A percentile compares a stretch with the other conserved stretches of the same genome.
Evolutionary conservation across 2,329 filamentous ascomycete species (phyloP).

Genomic region (Pyricularia pennisetigena): DNA sequence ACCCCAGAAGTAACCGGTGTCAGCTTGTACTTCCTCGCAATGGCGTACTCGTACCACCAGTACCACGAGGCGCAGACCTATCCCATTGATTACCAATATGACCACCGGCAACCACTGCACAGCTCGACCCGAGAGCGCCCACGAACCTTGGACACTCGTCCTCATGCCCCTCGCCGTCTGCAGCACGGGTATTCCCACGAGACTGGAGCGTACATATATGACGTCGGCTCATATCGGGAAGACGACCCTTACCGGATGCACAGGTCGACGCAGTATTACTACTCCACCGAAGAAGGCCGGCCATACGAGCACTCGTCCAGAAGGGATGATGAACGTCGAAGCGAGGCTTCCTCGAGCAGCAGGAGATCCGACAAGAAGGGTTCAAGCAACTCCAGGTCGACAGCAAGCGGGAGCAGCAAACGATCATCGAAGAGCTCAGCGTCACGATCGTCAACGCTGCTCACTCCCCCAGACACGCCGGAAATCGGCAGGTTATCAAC

Average conservation of each 20-base stretch:
- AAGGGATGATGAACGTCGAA: background rate
- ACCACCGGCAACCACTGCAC: background rate
- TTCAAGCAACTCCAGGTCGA: background rate
- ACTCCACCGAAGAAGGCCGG: background rate
- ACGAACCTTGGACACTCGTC: background rate
- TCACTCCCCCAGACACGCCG: slow-evolving; percentile 1
- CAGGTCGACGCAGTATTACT: background rate
- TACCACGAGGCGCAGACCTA: background rate
- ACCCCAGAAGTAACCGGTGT: background rate
- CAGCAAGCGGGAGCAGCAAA: background rate
- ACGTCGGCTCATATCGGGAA: slow-evolving; percentile 1
- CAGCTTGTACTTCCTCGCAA: background rate
- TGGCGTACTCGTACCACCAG: background rate
- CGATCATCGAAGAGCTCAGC: background rate
- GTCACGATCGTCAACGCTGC: background rate
- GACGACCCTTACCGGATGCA: slow-evolving; percentile 2
- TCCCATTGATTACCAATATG: background rate
- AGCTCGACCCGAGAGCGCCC: background rate
- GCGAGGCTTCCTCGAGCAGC: background rate
- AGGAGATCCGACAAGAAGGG: slow-evolving; percentile 2
- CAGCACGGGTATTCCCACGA: slow-evolving; percentile 4
- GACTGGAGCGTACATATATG: background rate
- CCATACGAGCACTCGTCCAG: background rate
- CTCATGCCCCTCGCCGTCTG: slow-evolving; percentile 1
- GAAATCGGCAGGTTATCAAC: slow-evolving; percentile 2